phyloP scores from a whole-genome alignment of 2,329 filamentous ascomycete species.

The Aspergillus sp. region DNA sequence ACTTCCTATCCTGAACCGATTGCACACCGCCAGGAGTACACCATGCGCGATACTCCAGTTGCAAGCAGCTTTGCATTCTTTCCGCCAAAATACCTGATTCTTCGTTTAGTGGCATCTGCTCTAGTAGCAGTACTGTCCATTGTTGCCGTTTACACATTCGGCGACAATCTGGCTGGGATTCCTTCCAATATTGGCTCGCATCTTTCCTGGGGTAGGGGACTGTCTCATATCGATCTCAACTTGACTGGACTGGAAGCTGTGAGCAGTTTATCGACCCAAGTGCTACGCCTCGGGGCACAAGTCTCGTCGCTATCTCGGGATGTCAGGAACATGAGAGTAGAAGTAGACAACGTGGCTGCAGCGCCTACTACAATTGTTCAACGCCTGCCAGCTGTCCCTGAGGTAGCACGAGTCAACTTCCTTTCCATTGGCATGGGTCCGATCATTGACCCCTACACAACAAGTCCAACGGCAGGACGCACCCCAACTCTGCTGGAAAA shows the following conservation, averaged over 20 bases:
- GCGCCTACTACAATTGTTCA: slow-evolving; percentile 18
- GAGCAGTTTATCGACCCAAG: slow-evolving; percentile 22
- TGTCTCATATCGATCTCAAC: slow-evolving; percentile 19
- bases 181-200: slow-evolving; percentile 15
- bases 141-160: slow-evolving; percentile 11
- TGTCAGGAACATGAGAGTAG: slow-evolving; percentile 22
- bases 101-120: slow-evolving; percentile 9
- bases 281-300: slow-evolving; percentile 27
- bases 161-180: slow-evolving; percentile 12
- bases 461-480: slow-evolving; percentile 55
- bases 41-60: not conserved
- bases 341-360: slow-evolving; percentile 20
- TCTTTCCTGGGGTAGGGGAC: slow-evolving; percentile 1
- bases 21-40: not conserved
- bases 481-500: slow-evolving; percentile 18
- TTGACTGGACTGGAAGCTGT: slow-evolving; percentile 23
- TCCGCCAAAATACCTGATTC: not conserved
- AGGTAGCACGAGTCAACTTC: slow-evolving; percentile 63
- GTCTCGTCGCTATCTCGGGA: slow-evolving; percentile 32
- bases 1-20: slow-evolving; percentile 2
- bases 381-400: slow-evolving; percentile 14
- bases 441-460: slow-evolving; percentile 56
- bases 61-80: not conserved
- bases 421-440: slow-evolving; percentile 67
- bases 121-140: slow-evolving; percentile 11